phyloP scores from a whole-genome alignment of 2,329 filamentous ascomycete genomes.

The Neoarthrinium moseri region DNA sequence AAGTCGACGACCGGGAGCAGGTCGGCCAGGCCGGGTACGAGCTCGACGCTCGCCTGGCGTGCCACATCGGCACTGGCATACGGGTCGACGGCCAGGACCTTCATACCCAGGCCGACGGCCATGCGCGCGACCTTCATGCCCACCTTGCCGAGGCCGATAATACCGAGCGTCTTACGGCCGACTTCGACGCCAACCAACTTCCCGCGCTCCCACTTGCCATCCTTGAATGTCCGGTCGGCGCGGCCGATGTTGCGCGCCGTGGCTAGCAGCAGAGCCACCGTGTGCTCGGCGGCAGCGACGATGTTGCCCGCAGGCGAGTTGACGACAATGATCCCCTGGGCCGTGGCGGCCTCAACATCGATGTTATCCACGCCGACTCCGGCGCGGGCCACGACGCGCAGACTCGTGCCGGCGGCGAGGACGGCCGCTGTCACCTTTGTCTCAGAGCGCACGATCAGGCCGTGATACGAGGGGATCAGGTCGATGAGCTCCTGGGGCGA shows the following conservation, averaged over 20 bases:
- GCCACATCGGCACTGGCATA: conserved; percentile 76
- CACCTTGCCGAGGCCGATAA: conserved; percentile 81
- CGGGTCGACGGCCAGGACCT: conserved; percentile 71
- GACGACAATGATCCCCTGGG: conserved; percentile 73
- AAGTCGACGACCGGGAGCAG: conserved; percentile 71
- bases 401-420: conserved; percentile 62
- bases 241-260: conserved; percentile 72
- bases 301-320: conserved; percentile 81
- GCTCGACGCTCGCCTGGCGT: conserved; percentile 62
- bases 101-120: conserved; percentile 76
- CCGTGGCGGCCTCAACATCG: conserved; percentile 69
- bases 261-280: conserved; percentile 71
- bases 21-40: conserved; percentile 56
- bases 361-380: conserved; percentile 86
- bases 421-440: conserved; percentile 74
- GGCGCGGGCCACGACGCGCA: conserved; percentile 77
- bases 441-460: conserved; percentile 76
- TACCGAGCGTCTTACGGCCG: conserved; percentile 72
- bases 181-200: conserved; percentile 76
- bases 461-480: conserved; percentile 72
- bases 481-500: conserved; percentile 60
- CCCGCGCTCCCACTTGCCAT: conserved; percentile 73
- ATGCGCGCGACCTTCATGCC: conserved; percentile 79
- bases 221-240: conserved; percentile 67
- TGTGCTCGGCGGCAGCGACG: conserved; percentile 76